A percentile compares a stretch with the other conserved stretches of the same genome.
phyloP scores from a whole-genome alignment of 192 early-diverging fungal species.

The Coemansia sp. region DNA sequence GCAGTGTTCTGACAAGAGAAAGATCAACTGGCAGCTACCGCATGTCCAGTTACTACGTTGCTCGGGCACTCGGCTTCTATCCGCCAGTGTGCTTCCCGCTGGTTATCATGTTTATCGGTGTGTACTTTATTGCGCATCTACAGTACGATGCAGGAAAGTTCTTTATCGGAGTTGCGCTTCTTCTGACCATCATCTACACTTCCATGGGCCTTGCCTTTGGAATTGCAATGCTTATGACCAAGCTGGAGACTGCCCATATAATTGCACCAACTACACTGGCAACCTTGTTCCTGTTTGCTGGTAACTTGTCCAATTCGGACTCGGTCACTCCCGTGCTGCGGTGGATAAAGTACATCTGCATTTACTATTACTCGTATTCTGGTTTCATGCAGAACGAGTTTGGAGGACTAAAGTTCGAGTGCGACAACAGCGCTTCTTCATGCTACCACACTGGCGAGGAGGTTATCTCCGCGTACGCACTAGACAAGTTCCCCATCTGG shows the following conservation, averaged over 20 bases:
- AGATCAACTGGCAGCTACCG: slow-evolving; percentile 62
- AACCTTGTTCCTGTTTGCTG: slow-evolving; percentile 33
- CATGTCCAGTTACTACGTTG: slow-evolving; percentile 57
- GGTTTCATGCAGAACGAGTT: neutral
- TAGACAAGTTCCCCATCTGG: no score
- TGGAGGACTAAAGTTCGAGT: slow-evolving; percentile 20
- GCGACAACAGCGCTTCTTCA: no score
- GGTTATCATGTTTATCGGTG: slow-evolving; percentile 10
- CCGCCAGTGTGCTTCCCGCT: slow-evolving; percentile 29
- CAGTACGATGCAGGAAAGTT: slow-evolving; percentile 11
- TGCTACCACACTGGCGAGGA: no score
- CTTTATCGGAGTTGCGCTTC: no score
- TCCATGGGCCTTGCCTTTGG: no score
- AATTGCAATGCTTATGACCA: no score
- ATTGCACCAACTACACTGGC: slow-evolving; percentile 6
- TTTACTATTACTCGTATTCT: slow-evolving; percentile 34
- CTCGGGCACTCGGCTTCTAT: slow-evolving; percentile 56
- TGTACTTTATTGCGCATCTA: slow-evolving; percentile 16
- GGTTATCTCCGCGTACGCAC: no score
- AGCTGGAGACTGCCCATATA: no score
- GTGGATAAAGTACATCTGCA: slow-evolving; percentile 42
- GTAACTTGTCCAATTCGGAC: slow-evolving; percentile 31
- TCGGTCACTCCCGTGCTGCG: slow-evolving; percentile 40
- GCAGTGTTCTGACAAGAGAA: slow-evolving; percentile 57
- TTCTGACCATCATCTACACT: no score